Percentiles rank a stretch among this genome's conserved stretches.
Conservation (phyloP, 768 basidiomycete species). For the Russula ochroleuca region DNA sequence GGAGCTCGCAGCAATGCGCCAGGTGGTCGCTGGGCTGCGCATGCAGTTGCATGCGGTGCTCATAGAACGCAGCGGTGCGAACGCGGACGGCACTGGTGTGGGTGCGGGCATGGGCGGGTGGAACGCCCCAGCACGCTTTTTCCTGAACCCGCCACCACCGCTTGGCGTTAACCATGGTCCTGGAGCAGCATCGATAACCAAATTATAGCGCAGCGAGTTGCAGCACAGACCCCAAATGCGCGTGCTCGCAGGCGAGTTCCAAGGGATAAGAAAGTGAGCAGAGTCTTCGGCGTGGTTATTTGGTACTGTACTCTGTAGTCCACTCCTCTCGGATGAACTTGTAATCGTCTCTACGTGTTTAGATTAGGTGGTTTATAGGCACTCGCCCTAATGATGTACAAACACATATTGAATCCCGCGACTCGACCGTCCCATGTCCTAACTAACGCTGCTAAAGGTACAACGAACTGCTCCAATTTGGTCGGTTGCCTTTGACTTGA, state of each 20-base stretch:
- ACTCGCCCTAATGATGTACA: too few relatives aligned
- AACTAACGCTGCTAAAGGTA: too few relatives aligned
- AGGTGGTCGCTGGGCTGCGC: conserved; percentile 24
- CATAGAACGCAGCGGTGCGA: conserved; percentile 24
- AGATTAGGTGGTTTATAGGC: background rate
- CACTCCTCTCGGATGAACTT: background rate
- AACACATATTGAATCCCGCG: too few relatives aligned
- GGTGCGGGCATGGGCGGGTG: background rate
- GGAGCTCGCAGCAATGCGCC: conserved; percentile 26
- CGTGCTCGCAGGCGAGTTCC: background rate
- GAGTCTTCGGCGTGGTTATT: background rate
- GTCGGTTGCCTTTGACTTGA: too few relatives aligned
- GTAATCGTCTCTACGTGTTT: background rate
- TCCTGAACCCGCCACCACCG: conserved; percentile 9
- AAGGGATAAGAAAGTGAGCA: background rate
- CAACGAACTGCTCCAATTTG: too few relatives aligned
- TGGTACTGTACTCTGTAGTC: background rate
- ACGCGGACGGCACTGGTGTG: background rate
- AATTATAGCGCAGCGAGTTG: background rate
- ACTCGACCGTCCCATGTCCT: too few relatives aligned
- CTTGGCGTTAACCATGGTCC: background rate
- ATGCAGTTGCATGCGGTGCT: conserved; percentile 27
- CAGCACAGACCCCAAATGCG: background rate
- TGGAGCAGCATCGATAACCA: conserved; percentile 9
- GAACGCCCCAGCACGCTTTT: conserved; percentile 8